Percentiles rank a stretch among this genome's conserved stretches.
Conservation (phyloP, 495 filamentous ascomycete species). For the Penicillium malachiteum region DNA sequence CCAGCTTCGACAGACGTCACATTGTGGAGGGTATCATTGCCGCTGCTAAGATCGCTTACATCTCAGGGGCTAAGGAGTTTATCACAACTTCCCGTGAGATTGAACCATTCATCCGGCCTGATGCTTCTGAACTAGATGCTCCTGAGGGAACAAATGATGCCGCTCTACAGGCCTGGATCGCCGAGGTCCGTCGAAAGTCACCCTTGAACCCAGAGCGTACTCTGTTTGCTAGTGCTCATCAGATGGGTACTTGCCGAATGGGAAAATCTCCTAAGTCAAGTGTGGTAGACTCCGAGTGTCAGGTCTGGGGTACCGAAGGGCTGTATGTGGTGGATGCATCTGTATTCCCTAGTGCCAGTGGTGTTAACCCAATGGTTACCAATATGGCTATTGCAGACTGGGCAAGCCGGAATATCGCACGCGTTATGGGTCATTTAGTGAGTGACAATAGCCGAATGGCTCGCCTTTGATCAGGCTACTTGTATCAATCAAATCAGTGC, state of each 20-base stretch:
- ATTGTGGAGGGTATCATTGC: constrained; percentile 70
- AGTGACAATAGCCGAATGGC: neutral
- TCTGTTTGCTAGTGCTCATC: constrained; percentile 69
- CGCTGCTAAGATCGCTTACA: constrained; percentile 71
- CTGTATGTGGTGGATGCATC: constrained; percentile 84
- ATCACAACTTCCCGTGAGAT: constrained; percentile 58
- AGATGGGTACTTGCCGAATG: constrained; percentile 93
- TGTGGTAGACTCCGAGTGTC: constrained; percentile 73
- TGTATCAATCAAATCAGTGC: too few species aligned
- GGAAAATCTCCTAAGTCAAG: constrained; percentile 54
- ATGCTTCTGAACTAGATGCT: constrained; percentile 28
- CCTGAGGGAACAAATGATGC: constrained; percentile 62
- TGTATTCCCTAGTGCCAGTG: constrained; percentile 84
- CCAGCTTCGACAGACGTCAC: constrained; percentile 66
- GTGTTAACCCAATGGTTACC: constrained; percentile 93
- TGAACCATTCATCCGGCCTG: constrained; percentile 62
- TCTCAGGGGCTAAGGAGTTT: constrained; percentile 76
- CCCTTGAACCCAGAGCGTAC: constrained; percentile 44
- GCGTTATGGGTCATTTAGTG: constrained; percentile 18
- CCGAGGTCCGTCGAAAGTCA: constrained; percentile 55
- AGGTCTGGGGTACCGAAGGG: constrained; percentile 72
- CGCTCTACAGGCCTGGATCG: constrained; percentile 67
- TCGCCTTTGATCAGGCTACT: neutral
- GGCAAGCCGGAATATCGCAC: constrained; percentile 39
- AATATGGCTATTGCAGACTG: constrained; percentile 75